phyloP scores from a whole-genome alignment of 202 grass and related monocot species.

The Eragrostis tef region DNA sequence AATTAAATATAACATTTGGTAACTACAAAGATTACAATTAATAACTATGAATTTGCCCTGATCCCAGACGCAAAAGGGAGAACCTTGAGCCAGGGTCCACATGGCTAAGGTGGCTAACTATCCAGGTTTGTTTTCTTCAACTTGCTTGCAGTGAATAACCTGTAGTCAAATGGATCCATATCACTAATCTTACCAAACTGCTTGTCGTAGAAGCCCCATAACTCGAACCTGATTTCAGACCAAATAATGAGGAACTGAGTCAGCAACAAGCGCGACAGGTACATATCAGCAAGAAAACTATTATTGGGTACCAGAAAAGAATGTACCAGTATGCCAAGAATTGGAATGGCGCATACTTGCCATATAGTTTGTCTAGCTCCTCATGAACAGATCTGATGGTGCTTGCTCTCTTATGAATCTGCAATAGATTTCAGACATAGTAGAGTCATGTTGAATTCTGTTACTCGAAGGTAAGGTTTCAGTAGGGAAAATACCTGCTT shows the following conservation, averaged over 20 bases:
- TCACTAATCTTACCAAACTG: conserved; percentile 72
- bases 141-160: conserved; percentile 64
- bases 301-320: conserved; percentile 12
- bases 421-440: conserved; percentile 41
- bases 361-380: conserved; percentile 62
- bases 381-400: conserved; percentile 48
- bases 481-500: conserved; percentile 54
- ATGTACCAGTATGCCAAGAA: conserved; percentile 88
- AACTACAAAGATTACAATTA: background rate
- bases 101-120: conserved; percentile 38
- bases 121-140: conserved; percentile 42
- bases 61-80: conserved; percentile 6
- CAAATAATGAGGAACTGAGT: conserved; percentile 1
- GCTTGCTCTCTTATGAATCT: conserved; percentile 70
- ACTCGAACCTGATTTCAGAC: conserved; percentile 63
- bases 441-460: background rate
- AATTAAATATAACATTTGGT: background rate
- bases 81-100: background rate
- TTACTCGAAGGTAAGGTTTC: background rate
- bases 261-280: background rate
- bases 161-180: conserved; percentile 66
- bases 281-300: conserved; percentile 5
- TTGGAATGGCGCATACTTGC: conserved; percentile 75
- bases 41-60: background rate
- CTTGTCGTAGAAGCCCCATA: conserved; percentile 74